These are phyloP conservation scores for Yamadazyma epiphylla DNA, from an alignment of 1,139 yeast genomes.

Conservation along the genomic window DNA sequence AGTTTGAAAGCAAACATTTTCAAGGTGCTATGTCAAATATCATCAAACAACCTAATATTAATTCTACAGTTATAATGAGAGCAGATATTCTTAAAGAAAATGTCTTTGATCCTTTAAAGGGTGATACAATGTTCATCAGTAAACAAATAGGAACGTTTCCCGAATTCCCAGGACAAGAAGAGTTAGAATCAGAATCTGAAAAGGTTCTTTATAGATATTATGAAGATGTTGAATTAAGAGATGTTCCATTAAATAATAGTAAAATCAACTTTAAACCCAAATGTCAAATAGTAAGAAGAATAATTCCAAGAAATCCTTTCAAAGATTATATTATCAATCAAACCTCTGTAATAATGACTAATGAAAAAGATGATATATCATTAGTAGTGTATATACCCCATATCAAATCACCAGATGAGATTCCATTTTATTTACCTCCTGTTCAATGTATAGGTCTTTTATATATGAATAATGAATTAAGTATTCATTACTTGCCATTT, in stretches of 20 bases:
- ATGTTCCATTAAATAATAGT: conserved; percentile 35
- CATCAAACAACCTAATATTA: conserved; percentile 83
- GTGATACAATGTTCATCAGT: conserved; percentile 31
- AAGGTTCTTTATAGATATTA: conserved; percentile 44
- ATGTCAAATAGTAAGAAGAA: conserved; percentile 64
- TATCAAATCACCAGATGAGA: conserved; percentile 51
- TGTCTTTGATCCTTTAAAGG: conserved; percentile 34
- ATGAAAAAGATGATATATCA: conserved; percentile 30
- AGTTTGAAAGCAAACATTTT: conserved; percentile 52
- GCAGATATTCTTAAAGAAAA: conserved; percentile 75
- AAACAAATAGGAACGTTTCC: conserved; percentile 31
- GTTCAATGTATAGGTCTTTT: conserved; percentile 79
- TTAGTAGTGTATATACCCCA: conserved; percentile 78
- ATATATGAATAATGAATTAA: conserved; percentile 47
- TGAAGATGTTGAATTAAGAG: conserved; percentile 52
- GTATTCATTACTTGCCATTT: conserved; percentile 79
- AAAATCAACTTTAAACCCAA: conserved; percentile 31
- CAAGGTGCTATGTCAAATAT: conserved; percentile 76
- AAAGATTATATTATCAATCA: conserved; percentile 83
- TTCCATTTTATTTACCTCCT: conserved; percentile 86
- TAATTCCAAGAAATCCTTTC: conserved; percentile 85
- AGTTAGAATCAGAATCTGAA: too few relatives aligned
- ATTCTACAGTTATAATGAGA: conserved; percentile 84
- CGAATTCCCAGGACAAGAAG: conserved; percentile 24
- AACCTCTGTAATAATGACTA: conserved; percentile 58